These are phyloP conservation scores for Lentinus brumalis DNA, from an alignment of 768 basidiomycete genomes.

Conservation along the genomic window DNA sequence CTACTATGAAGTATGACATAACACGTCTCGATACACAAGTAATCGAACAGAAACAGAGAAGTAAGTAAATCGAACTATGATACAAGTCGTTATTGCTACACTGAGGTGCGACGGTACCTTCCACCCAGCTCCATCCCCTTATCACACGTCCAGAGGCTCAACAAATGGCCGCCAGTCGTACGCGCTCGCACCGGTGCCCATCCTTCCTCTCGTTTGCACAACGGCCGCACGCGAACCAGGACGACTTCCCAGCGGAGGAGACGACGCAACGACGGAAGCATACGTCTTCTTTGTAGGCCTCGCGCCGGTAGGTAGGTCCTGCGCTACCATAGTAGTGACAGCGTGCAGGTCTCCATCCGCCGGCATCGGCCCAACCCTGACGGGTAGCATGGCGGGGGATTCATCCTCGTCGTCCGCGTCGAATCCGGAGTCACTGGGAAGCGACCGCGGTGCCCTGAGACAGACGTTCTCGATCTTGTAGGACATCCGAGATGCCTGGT, in stretches of 20 bases:
- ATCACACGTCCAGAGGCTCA: neutral
- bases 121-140: too few relatives aligned
- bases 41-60: too few relatives aligned
- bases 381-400: neutral
- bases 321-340: neutral
- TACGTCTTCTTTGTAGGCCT: neutral
- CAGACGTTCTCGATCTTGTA: slow-evolving; percentile 10
- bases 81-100: too few relatives aligned
- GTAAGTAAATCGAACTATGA: too few relatives aligned
- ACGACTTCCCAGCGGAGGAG: neutral
- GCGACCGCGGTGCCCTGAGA: neutral
- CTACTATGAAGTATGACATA: too few relatives aligned
- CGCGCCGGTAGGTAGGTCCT: neutral
- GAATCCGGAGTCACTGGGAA: slow-evolving; percentile 4
- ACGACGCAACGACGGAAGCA: slow-evolving; percentile 4
- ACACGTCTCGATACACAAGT: too few relatives aligned
- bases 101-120: too few relatives aligned
- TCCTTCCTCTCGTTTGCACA: neutral
- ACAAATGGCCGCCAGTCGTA: neutral
- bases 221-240: neutral
- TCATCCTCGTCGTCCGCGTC: slow-evolving; percentile 14
- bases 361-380: neutral
- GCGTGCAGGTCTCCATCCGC: neutral
- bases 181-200: neutral
- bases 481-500: neutral